These are phyloP conservation scores for Chlamydomonas asymmetrica DNA, from an alignment of 139 green algal species.

Conservation along the genomic window DNA sequence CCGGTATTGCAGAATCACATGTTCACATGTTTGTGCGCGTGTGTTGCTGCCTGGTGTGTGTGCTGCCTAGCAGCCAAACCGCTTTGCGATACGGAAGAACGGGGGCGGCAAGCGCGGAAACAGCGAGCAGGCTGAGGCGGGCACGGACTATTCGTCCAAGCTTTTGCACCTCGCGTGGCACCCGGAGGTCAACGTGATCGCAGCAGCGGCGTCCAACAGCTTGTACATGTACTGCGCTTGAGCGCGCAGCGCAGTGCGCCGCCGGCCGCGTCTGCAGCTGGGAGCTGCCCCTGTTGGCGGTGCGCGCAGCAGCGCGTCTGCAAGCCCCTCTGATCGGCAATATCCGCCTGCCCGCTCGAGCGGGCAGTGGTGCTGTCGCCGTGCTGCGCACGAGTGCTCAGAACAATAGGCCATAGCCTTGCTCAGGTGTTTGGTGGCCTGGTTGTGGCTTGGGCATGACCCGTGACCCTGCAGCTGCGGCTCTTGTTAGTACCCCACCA, in stretches of 20 bases:
- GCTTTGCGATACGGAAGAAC: conserved; percentile 44
- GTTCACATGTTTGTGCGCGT: background rate
- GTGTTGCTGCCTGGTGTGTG: background rate
- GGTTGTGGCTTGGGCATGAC: no score
- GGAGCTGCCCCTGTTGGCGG: no score
- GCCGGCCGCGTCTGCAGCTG: no score
- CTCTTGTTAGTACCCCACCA: no score
- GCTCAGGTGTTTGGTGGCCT: no score
- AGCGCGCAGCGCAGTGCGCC: no score
- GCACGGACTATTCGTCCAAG: conserved; percentile 84
- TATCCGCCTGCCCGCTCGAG: background rate
- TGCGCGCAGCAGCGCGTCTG: background rate
- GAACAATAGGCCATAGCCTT: no score
- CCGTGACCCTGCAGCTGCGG: no score
- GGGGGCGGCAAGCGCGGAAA: conserved; percentile 34
- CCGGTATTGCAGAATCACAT: background rate
- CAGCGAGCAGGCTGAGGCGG: conserved; percentile 34
- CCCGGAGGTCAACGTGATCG: conserved; percentile 88
- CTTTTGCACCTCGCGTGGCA: conserved; percentile 97
- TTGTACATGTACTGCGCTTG: conserved; percentile 87
- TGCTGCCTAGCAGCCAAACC: conserved; percentile 16
- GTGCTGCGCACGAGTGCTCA: background rate
- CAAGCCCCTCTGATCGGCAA: background rate
- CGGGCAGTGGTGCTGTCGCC: no score
- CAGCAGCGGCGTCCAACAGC: conserved; percentile 87